Evolutionary conservation across 2,329 filamentous ascomycete genomes (phyloP).

Genomic region (Albifimbria verrucaria): DNA sequence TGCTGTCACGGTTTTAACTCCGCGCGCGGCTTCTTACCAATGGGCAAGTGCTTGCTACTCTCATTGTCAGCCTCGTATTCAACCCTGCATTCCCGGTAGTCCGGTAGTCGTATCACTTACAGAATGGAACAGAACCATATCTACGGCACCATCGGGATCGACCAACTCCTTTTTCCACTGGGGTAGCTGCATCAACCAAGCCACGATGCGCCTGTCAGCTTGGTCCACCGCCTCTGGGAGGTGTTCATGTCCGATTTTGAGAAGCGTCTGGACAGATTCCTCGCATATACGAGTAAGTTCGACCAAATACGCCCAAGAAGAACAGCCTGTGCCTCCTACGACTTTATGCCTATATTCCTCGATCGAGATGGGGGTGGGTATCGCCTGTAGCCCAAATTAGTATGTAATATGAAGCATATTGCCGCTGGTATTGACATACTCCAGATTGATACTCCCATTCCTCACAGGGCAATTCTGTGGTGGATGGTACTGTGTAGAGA

Average conservation of each 20-base stretch:
- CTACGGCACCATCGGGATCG: constrained; percentile 12
- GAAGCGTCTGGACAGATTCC: constrained; percentile 10
- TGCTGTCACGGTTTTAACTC: no score
- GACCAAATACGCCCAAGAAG: constrained; percentile 20
- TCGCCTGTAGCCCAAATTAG: no score
- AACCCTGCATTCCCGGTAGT: not conserved
- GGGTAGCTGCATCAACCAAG: constrained; percentile 15
- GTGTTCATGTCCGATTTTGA: constrained; percentile 5
- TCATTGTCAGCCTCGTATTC: not conserved
- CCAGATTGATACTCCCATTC: constrained; percentile 18
- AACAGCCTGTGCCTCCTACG: constrained; percentile 4
- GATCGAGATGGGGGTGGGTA: constrained; percentile 12
- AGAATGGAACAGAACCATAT: constrained; percentile 19
- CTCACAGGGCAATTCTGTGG: constrained; percentile 19
- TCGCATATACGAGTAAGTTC: constrained; percentile 17
- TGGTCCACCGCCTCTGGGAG: constrained; percentile 7
- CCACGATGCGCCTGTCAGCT: constrained; percentile 11
- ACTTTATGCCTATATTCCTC: constrained; percentile 10
- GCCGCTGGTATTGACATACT: no score
- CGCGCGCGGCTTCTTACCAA: no score
- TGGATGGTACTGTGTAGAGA: constrained; percentile 5
- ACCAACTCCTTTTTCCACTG: constrained; percentile 12
- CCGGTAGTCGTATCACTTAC: constrained; percentile 8
- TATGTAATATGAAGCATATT: no score
- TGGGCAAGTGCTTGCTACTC: constrained; percentile 16